These are phyloP conservation scores for Saksenaea oblongispora DNA, from an alignment of 371 early-diverging fungal genomes.

Conservation along the genomic window DNA sequence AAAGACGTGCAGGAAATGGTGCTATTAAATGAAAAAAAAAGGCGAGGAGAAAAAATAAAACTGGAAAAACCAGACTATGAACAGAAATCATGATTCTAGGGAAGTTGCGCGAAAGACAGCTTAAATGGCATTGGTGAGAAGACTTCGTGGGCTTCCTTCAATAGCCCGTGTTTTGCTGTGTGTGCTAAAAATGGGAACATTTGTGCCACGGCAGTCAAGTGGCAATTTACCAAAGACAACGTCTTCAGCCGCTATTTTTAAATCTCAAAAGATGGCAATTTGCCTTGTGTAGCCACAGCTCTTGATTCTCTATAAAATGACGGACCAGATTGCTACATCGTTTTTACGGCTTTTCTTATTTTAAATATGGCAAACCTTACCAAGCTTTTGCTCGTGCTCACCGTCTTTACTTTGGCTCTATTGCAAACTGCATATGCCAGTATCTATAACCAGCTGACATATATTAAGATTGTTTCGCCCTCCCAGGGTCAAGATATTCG, in stretches of 20 bases:
- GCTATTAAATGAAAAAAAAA: too few species aligned
- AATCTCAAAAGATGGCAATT: background rate
- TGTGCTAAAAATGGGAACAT: too few species aligned
- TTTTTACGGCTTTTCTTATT: slow-evolving; percentile 7
- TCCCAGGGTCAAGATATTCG: slow-evolving; percentile 33
- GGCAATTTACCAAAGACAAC: background rate
- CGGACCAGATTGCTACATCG: background rate
- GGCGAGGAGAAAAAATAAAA: too few species aligned
- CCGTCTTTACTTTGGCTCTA: slow-evolving; percentile 20
- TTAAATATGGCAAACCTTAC: slow-evolving; percentile 12
- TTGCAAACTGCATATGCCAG: slow-evolving; percentile 31
- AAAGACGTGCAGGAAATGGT: too few species aligned
- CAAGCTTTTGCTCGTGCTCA: slow-evolving; percentile 12
- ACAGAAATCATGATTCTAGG: too few species aligned
- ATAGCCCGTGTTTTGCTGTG: too few species aligned
- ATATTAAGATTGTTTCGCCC: slow-evolving; percentile 49
- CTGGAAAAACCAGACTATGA: too few species aligned
- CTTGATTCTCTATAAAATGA: background rate
- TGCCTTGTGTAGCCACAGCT: background rate
- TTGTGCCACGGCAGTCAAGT: background rate
- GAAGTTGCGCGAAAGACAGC: too few species aligned
- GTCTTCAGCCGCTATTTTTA: background rate
- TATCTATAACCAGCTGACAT: slow-evolving; percentile 48
- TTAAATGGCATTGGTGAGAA: too few species aligned
- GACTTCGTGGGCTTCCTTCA: too few species aligned